phyloP scores from a whole-genome alignment of 2,329 filamentous ascomycete species.

The Lecanosticta acicola region DNA sequence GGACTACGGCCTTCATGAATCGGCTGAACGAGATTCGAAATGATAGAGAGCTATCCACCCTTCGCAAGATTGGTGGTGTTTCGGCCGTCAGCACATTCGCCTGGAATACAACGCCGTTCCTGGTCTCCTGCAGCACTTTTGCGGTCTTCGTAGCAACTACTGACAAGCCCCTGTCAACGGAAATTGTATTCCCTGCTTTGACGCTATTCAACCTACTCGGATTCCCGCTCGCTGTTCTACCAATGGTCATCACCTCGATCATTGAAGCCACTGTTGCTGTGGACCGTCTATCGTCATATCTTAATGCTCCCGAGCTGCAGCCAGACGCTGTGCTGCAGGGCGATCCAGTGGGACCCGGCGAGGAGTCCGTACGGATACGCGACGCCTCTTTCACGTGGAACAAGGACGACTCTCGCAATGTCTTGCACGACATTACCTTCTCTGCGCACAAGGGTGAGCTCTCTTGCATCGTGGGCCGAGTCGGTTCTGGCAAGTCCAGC shows the following conservation, averaged over 20 bases:
- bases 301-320: slow-evolving; percentile 85
- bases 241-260: slow-evolving; percentile 96
- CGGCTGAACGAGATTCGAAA: slow-evolving; percentile 95
- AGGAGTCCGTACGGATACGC: slow-evolving; percentile 77
- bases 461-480: slow-evolving; percentile 85
- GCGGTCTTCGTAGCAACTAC: slow-evolving; percentile 85
- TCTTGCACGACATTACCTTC: slow-evolving; percentile 79
- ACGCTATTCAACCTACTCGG: slow-evolving; percentile 94
- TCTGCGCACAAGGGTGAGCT: slow-evolving; percentile 87
- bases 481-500: slow-evolving; percentile 93
- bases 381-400: slow-evolving; percentile 95
- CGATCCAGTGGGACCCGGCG: slow-evolving; percentile 66
- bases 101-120: slow-evolving; percentile 94
- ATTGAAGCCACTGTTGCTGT: slow-evolving; percentile 95
- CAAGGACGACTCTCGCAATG: slow-evolving; percentile 62
- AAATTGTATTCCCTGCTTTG: slow-evolving; percentile 89
- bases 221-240: slow-evolving; percentile 87
- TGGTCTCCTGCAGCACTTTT: slow-evolving; percentile 96
- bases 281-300: slow-evolving; percentile 74
- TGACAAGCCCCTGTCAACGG: slow-evolving; percentile 75
- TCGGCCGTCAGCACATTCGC: slow-evolving; percentile 96
- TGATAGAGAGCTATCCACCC: slow-evolving; percentile 88
- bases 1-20: slow-evolving; percentile 95
- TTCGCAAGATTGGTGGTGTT: slow-evolving; percentile 90
- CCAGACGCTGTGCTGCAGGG: slow-evolving; percentile 68